phyloP scores from a whole-genome alignment of 163 green algal genomes.

The Chloroidium sp. region DNA sequence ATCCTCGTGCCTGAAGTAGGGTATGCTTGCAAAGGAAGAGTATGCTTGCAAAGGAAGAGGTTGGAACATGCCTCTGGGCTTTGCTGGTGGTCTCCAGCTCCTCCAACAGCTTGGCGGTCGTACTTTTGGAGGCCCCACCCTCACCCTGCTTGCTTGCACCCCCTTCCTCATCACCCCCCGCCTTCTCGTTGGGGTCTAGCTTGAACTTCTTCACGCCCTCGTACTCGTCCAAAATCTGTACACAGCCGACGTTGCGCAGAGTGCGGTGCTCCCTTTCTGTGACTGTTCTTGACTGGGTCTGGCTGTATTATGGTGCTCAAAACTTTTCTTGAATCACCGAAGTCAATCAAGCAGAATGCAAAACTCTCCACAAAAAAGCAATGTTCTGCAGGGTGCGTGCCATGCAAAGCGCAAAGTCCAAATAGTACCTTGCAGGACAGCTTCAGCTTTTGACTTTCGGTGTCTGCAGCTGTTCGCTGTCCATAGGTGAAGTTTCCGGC shows the following conservation, averaged over 20 bases:
- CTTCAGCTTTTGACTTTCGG: slow-evolving; percentile 56
- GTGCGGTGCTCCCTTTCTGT: too few species aligned
- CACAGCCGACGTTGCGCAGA: background rate
- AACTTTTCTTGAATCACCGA: too few species aligned
- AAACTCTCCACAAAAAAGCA: background rate
- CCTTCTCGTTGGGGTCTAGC: slow-evolving; percentile 1
- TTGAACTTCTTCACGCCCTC: slow-evolving; percentile 26
- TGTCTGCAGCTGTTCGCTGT: slow-evolving; percentile 45
- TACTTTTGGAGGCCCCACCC: slow-evolving; percentile 4
- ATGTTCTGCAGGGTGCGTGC: background rate
- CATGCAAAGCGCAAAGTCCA: background rate
- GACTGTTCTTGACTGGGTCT: too few species aligned
- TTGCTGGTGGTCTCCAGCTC: slow-evolving; percentile 16
- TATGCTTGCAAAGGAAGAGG: background rate
- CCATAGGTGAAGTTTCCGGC: slow-evolving; percentile 35
- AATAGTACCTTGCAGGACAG: slow-evolving; percentile 40
- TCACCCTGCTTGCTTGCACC: background rate
- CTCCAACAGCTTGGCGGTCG: slow-evolving; percentile 52
- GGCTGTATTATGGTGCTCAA: too few species aligned
- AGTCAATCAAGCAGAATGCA: too few species aligned
- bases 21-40: background rate
- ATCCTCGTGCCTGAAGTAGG: background rate
- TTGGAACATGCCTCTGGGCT: background rate
- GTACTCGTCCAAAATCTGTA: slow-evolving; percentile 46
- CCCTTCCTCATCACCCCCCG: background rate